A percentile compares a stretch with the other conserved stretches of the same genome.
These are phyloP conservation scores for Theobroma grandiflorum DNA, from an alignment of 441 rosid genomes.

Conservation along the genomic window DNA sequence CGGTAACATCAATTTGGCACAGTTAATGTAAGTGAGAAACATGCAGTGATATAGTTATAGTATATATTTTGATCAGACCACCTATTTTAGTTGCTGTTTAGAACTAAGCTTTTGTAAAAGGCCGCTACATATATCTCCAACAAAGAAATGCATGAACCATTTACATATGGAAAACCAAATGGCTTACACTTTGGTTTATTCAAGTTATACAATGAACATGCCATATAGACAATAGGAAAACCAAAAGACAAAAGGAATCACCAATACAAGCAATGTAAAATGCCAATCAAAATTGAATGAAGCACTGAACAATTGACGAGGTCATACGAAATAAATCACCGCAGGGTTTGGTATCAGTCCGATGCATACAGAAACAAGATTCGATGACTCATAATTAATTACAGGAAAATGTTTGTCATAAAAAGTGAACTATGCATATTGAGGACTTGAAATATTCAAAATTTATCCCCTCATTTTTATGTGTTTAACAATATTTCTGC, in stretches of 20 bases:
- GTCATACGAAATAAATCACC: neutral
- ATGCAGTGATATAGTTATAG: neutral
- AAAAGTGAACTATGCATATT: conserved; percentile 2
- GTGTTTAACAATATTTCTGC: neutral
- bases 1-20: conserved; percentile 13
- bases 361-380: neutral
- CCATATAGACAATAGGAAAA: neutral
- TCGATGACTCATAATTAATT: neutral
- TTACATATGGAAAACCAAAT: neutral
- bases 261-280: neutral
- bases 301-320: neutral
- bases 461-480: neutral
- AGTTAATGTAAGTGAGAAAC: neutral
- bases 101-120: conserved; percentile 2
- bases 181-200: neutral
- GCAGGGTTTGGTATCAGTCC: neutral
- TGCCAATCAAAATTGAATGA: neutral
- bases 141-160: conserved; percentile 3
- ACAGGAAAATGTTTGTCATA: neutral
- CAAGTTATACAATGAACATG: neutral
- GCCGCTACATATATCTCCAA: neutral
- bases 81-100: neutral
- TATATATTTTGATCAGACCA: neutral
- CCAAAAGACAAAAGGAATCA: neutral
- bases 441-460: neutral